Percentiles rank a stretch among this genome's conserved stretches.
These are phyloP conservation scores for Lathyrus oleraceus DNA, from an alignment of 306 rosid species.

Conservation along the genomic window DNA sequence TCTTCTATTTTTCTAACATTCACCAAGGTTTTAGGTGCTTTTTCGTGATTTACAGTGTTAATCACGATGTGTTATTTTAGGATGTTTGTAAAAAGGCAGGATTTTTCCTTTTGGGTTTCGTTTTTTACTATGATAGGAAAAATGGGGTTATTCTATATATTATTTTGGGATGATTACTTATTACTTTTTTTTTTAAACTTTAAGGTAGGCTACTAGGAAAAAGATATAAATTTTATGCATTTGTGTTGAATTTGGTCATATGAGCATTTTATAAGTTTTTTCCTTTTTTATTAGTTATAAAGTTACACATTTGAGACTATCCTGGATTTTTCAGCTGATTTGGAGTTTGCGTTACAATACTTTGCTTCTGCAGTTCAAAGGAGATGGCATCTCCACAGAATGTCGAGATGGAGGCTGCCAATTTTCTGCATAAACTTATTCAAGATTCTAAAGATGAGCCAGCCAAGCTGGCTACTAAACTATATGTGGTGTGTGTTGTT, in stretches of 20 bases:
- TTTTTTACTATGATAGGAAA: constrained; percentile 12
- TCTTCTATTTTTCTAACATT: background rate
- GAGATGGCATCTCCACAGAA: constrained; percentile 82
- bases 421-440: constrained; percentile 95
- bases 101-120: constrained; percentile 21
- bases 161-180: background rate
- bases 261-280: background rate
- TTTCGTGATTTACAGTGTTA: constrained; percentile 1
- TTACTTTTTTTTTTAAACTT: constrained; percentile 11
- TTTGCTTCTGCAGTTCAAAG: constrained; percentile 46
- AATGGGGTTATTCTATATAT: background rate
- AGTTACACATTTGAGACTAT: constrained; percentile 1
- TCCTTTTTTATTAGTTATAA: constrained; percentile 5
- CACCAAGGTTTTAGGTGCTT: background rate
- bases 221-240: constrained; percentile 13
- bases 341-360: constrained; percentile 1
- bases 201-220: constrained; percentile 1
- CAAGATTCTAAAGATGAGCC: constrained; percentile 99
- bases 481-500: constrained; percentile 76
- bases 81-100: background rate
- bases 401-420: constrained; percentile 99
- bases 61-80: background rate
- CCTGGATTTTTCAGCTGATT: background rate
- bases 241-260: constrained; percentile 24
- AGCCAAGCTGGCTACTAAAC: constrained; percentile 91